Evolutionary conservation across 768 basidiomycete species (phyloP), one percentile per base, ranked within the genome.

Genomic region (Pleurotus djamor): DNA sequence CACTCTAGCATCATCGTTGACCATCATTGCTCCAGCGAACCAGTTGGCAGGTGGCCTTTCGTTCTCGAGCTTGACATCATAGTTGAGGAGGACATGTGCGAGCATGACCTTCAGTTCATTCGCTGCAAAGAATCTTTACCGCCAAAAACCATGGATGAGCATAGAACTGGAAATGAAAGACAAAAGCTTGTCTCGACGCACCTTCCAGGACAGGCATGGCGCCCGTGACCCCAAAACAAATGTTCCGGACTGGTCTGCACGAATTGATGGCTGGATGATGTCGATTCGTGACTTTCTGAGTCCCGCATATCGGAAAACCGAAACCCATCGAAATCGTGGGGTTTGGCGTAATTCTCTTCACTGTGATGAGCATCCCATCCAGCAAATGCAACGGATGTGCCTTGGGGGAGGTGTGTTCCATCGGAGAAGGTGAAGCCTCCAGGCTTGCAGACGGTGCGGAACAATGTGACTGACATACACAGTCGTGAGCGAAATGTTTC

Each of bases 401-500:
- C 69, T 65, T 14, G 37, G 1, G 63, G 63, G 4, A 64, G 13
- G 17, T 45, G 21, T 14, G 61, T 62, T 1, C 76, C 76, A 57
- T 75, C 66, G 13, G 69, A 72, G 50, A 78, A 71, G 8, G 66
- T 71, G 62, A 74, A 67, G 6, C 72, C 72, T 17, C 14, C 14
- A 2, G 57, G 44, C 4, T 66, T 56, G 51, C 69, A 5, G 1
- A 71, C 72, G 38, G 65, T 61, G 16, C 77, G 70, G 2, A 17
- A 21, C 58, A 77, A 45, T 0, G 64, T 59, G 5, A 66, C 76
- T 73, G 52, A 28, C 21, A 28, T 28, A 3, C 2, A 28, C 3
- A 28, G 21, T 28, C 1, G 4, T n/a, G 6, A 28, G 16, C 36
- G 5, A 21, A 33, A 37, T 32, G 13, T 33, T 50, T 28, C 17